A percentile compares a stretch with the other conserved stretches of the same genome.
Conservation (phyloP, 164 flowering plant genomes). For the Amborella trichopoda region DNA sequence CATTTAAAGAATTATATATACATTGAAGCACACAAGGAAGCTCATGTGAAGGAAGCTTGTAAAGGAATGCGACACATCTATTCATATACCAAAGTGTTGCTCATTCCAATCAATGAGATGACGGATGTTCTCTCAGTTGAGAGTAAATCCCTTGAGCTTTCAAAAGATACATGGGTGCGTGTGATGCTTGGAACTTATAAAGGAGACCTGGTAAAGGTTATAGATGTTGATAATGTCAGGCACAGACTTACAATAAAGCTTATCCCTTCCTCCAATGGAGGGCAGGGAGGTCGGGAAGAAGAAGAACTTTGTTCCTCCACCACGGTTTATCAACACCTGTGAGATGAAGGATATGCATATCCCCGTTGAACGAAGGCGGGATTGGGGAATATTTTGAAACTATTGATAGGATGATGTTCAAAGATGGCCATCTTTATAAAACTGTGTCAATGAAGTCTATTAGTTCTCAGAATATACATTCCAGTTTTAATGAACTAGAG, state of each 20-base stretch:
- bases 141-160: conserved; percentile 72
- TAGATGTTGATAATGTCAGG: conserved; percentile 84
- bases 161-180: conserved; percentile 87
- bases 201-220: conserved; percentile 93
- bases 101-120: conserved; percentile 96
- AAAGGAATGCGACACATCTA: conserved; percentile 79
- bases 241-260: conserved; percentile 82
- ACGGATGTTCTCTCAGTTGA: conserved; percentile 95
- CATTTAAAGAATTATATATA: conserved; percentile 85
- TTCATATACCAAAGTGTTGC: conserved; percentile 36
- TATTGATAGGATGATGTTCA: conserved; percentile 65
- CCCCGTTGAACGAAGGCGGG: conserved; percentile 73
- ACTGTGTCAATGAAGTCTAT: conserved; percentile 75
- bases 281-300: conserved; percentile 81
- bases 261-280: conserved; percentile 63
- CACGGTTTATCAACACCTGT: conserved; percentile 75
- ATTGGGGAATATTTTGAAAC: conserved; percentile 68
- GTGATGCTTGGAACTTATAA: conserved; percentile 90
- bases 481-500: conserved; percentile 91
- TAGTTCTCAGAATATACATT: conserved; percentile 61
- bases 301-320: conserved; percentile 89
- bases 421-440: conserved; percentile 77
- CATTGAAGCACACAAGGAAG: conserved; percentile 92
- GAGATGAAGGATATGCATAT: conserved; percentile 89
- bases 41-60: conserved; percentile 92